Percentiles rank a stretch among this genome's conserved stretches.
These are phyloP conservation scores for Peterozyma xylosa DNA, from an alignment of 805 yeast genomes.

Conservation along the genomic window DNA sequence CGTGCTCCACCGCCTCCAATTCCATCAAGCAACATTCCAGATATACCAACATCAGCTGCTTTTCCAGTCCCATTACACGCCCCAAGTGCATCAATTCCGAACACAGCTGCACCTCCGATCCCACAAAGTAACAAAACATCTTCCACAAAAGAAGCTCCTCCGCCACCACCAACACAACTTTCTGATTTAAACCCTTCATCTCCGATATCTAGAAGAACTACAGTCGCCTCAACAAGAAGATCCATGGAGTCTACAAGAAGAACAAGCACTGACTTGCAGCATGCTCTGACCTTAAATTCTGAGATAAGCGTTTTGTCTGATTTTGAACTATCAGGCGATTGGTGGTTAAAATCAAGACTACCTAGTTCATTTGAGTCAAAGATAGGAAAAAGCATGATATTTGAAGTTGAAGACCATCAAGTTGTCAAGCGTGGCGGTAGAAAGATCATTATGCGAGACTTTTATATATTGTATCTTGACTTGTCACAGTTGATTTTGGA, in stretches of 20 bases:
- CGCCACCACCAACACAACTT: slow-evolving; percentile 11
- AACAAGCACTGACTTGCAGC: not conserved
- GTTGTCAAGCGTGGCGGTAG: slow-evolving; percentile 53
- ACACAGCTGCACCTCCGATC: slow-evolving; percentile 9
- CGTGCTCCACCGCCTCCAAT: not conserved
- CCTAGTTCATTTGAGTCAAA: slow-evolving; percentile 43
- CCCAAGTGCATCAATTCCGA: not conserved
- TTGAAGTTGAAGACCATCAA: slow-evolving; percentile 56
- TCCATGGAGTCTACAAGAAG: not conserved
- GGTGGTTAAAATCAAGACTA: slow-evolving; percentile 63
- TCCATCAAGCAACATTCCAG: too few species aligned
- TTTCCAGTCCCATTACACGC: not conserved
- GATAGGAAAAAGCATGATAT: slow-evolving; percentile 42
- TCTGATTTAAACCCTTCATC: slow-evolving; percentile 10
- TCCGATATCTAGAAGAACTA: slow-evolving; percentile 1
- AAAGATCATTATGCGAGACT: slow-evolving; percentile 43
- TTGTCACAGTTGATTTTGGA: slow-evolving; percentile 60
- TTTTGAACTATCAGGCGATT: slow-evolving; percentile 25
- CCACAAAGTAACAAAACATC: slow-evolving; percentile 6
- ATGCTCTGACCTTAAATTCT: not conserved
- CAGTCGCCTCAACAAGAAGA: not conserved
- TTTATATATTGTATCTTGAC: slow-evolving; percentile 67
- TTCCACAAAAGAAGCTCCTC: slow-evolving; percentile 10
- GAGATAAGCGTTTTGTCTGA: not conserved
- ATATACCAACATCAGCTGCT: slow-evolving; percentile 7